Conservation (phyloP, 2,329 filamentous ascomycete genomes). For the Mollisia scopiformis region DNA sequence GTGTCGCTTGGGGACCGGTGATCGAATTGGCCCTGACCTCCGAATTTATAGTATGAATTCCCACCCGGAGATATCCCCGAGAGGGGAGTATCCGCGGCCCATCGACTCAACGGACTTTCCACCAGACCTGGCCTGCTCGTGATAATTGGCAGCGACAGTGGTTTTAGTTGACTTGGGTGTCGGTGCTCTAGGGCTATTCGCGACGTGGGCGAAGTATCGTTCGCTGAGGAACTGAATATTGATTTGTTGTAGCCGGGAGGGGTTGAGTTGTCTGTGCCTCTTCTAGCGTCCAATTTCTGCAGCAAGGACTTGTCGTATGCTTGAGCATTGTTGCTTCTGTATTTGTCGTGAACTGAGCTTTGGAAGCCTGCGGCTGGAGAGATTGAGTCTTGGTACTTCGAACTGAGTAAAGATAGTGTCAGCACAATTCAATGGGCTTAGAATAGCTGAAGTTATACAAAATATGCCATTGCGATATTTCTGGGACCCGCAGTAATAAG, state of each 20-base stretch:
- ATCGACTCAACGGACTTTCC: conserved; percentile 36
- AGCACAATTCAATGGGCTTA: not conserved
- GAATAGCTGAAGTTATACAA: not conserved
- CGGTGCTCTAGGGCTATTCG: conserved; percentile 34
- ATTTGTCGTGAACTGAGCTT: conserved; percentile 39
- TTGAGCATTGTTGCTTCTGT: conserved; percentile 38
- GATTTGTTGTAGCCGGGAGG: conserved; percentile 34
- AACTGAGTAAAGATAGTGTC: conserved; percentile 20
- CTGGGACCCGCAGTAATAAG: not conserved
- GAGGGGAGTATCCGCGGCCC: conserved; percentile 32
- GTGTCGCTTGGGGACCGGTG: conserved; percentile 35
- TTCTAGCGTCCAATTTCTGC: conserved; percentile 38
- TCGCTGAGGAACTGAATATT: conserved; percentile 35
- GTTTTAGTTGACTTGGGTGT: conserved; percentile 35
- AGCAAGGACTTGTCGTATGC: conserved; percentile 42
- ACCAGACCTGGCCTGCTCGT: conserved; percentile 30
- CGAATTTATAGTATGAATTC: conserved; percentile 29
- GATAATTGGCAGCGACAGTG: conserved; percentile 39
- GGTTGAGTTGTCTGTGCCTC: conserved; percentile 36
- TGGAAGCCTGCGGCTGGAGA: conserved; percentile 32
- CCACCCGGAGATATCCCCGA: conserved; percentile 33
- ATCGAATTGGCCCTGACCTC: conserved; percentile 28
- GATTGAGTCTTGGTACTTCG: conserved; percentile 29
- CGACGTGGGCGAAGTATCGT: conserved; percentile 38
- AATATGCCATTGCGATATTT: not conserved